Evolutionary conservation across 1,139 yeast genomes (phyloP).

Genomic region (Lodderomyces beijingensis): DNA sequence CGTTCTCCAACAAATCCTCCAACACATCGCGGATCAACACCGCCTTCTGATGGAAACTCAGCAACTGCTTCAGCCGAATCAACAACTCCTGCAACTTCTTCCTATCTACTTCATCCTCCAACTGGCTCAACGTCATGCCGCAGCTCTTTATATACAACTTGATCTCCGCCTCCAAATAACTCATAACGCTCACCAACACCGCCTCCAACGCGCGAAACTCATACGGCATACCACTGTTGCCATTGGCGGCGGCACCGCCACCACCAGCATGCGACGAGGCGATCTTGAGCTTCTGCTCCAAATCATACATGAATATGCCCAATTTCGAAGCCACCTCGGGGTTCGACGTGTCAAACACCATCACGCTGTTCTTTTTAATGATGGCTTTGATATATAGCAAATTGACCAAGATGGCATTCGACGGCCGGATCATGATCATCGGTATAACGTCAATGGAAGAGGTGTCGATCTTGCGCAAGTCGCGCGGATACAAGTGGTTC

Average conservation of each 20-base stretch:
- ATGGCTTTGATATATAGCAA: conserved; percentile 83
- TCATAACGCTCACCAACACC: conserved; percentile 77
- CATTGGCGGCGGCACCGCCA: too few species aligned
- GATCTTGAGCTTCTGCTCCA: conserved; percentile 70
- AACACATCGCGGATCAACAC: conserved; percentile 76
- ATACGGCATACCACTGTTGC: conserved; percentile 43
- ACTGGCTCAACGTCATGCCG: conserved; percentile 71
- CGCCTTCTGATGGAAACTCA: conserved; percentile 82
- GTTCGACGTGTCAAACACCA: conserved; percentile 73
- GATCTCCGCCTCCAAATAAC: conserved; percentile 81
- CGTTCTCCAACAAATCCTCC: conserved; percentile 82
- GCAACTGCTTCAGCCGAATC: conserved; percentile 73
- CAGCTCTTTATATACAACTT: conserved; percentile 69
- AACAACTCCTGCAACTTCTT: conserved; percentile 75
- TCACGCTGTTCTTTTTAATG: conserved; percentile 73
- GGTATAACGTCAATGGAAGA: conserved; percentile 89
- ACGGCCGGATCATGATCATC: conserved; percentile 69
- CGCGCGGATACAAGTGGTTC: conserved; percentile 77
- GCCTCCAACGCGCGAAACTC: conserved; percentile 91
- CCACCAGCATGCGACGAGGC: conserved; percentile 21
- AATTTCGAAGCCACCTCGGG: conserved; percentile 54
- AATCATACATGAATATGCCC: conserved; percentile 80
- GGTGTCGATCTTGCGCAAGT: conserved; percentile 81
- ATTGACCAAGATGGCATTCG: conserved; percentile 72
- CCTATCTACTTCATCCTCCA: conserved; percentile 83